Evolutionary conservation across 257 asterid species (phyloP), one percentile per base, ranked within the genome.

Genomic region (Fraxinus excelsior): DNA sequence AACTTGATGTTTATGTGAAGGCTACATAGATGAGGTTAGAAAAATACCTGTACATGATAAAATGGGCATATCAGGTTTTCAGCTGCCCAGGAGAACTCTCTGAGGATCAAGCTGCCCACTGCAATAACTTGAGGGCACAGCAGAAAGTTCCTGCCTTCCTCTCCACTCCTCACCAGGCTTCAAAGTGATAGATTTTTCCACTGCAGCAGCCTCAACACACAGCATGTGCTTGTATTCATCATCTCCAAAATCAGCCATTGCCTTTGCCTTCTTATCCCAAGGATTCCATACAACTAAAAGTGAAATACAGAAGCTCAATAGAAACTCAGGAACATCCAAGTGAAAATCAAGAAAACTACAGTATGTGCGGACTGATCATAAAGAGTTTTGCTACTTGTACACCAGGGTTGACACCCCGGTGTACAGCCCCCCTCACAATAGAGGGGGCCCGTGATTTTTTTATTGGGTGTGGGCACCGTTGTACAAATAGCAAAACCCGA

Each of bases 131-230:
- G 98, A 90, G 82, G 96, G 97, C 82, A 91, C 98, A 67, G 92
- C 96, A 82, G 91, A 91, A 74, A 95, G 88, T 78, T 96, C 97
- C 83, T 88, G 97, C 80, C 97, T 86, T 80, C 97, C 99, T 87
- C 81, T 93, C 97, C 97, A 93, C 81, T 93, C 99, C 78, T 96
- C 97, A 83, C 99, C 99, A 71, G 99, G 98, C 87, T 89, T 96
- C 83, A 96, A 81, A 80, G 93, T 96, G 81, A 96, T 89, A 7
- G 94, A 84, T n/a, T 90, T 96, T 85, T 96, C 99, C 32, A 93
- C 83, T 35, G 96, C 92, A 74, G 99, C 98, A 19, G 99, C 90
- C 88, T 90, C 98, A 82, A 93, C 92, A 81, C 99, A 96, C 85
- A 96, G 78, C 98, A 91, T 93, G 79, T 88, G 86, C 90, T 87